Evolutionary conservation across 78 protist species (phyloP), one percentile per base, ranked within the genome.

Genomic region (Dictyostelium purpureum): DNA sequence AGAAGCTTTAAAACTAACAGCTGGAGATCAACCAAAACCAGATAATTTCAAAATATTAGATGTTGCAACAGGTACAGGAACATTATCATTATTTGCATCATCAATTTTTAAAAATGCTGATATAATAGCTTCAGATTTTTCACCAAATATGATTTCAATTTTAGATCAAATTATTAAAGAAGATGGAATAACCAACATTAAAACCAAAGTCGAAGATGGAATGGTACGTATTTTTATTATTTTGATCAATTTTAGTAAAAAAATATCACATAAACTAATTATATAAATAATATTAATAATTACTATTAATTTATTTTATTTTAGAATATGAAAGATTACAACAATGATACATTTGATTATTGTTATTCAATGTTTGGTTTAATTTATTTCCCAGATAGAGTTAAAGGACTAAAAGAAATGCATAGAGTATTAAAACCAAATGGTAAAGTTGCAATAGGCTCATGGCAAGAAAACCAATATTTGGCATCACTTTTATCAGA

Each of bases 21-120:
- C 73, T 28, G 51, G 33, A 19, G 28, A 45, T 51, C 49, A 47
- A 2, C 26, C 26, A 16, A 16, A 24, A 4, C 6, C 19, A 14
- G 78, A 43, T 43, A 66, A 47, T 11, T 11, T 85, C 1, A 54
- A 49, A 19, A 73, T 85, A 19, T 51, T 85, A 2, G 92, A 85
- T 73, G 21, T 73, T 33, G 92, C 77, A 28, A 61, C 82, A 11
- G 92, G 92, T 56, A 38, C 71, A 18, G 92, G 92, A 19, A 56
- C 57, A 21, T 59, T 85, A 56, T 37, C 92, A 14, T 47, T 85
- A 9, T n/a, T n/a, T 2, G 76, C 78, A 35, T 37, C 59, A 21
- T 37, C 31, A 28, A 51, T 59, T 14, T 24, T 7, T 21, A 21
- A n/a, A 14, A 61, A 47, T 52, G 40, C 63, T 31, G 19, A 28